Percentiles rank a stretch among this genome's conserved stretches.
Evolutionary conservation across 2,329 filamentous ascomycete species (phyloP).

Genomic region (Pyrenochaeta sp.): DNA sequence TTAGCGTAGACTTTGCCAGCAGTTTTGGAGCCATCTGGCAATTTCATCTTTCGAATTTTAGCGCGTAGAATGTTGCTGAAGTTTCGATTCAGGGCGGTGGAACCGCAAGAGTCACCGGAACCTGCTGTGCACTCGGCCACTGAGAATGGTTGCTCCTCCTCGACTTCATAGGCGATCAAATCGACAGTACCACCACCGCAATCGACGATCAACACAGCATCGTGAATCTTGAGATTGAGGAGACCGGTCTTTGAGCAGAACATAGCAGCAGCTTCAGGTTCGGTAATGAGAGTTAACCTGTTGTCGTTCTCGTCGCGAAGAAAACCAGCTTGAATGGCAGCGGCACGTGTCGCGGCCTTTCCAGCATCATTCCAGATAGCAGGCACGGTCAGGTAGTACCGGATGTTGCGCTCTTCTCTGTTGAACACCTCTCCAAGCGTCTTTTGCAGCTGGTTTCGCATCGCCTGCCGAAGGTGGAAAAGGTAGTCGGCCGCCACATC

Average conservation of each 20-base stretch:
- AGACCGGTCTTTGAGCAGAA: constrained; percentile 98
- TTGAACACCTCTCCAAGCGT: constrained; percentile 97
- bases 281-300: constrained; percentile 89
- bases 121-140: constrained; percentile 97
- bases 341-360: constrained; percentile 94
- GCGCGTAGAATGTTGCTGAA: constrained; percentile 98
- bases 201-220: constrained; percentile 97
- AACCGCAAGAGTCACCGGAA: constrained; percentile 96
- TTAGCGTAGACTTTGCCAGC: constrained; percentile 99
- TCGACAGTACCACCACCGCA: constrained; percentile 98
- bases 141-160: constrained; percentile 96
- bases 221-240: constrained; percentile 95
- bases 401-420: constrained; percentile 95
- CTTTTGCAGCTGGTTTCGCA: constrained; percentile 95
- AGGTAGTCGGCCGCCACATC: constrained; percentile 99
- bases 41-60: constrained; percentile 99
- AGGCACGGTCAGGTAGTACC: constrained; percentile 97
- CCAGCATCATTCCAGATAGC: constrained; percentile 99
- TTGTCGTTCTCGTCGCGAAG: constrained; percentile 98
- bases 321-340: constrained; percentile 96
- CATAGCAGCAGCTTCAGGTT: constrained; percentile 95
- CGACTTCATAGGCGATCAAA: constrained; percentile 98
- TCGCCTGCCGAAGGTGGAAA: constrained; percentile 96
- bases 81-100: constrained; percentile 96
- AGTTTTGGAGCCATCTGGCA: constrained; percentile 94